These are phyloP conservation scores for Penicillium turbatum DNA, from an alignment of 495 filamentous ascomycete species.

Conservation along the genomic window DNA sequence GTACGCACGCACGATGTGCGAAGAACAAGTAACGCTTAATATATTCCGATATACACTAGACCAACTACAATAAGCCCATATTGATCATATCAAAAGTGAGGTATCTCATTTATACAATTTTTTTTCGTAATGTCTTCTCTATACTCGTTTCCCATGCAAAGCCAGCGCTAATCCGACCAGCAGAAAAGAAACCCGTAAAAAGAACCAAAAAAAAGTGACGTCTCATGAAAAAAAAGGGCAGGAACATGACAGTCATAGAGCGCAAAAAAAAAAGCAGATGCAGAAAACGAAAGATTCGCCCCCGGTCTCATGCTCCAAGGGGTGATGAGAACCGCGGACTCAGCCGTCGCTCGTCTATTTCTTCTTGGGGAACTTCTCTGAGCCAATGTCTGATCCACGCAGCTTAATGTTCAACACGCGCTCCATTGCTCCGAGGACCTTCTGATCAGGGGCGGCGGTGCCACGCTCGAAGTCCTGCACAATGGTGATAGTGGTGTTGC, in stretches of 20 bases:
- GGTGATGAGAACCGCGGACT: constrained; percentile 27
- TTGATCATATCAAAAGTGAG: constrained; percentile 7
- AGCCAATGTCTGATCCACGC: constrained; percentile 70
- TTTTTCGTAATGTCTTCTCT: constrained; percentile 25
- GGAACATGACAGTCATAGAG: constrained; percentile 27
- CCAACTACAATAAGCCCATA: not conserved
- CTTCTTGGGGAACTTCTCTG: constrained; percentile 71
- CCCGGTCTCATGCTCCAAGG: constrained; percentile 13
- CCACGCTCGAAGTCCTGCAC: constrained; percentile 85
- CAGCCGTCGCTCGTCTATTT: constrained; percentile 41
- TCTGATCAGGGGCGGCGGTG: constrained; percentile 76
- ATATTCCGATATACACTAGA: not conserved
- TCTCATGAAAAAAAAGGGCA: constrained; percentile 5
- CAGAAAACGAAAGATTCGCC: constrained; percentile 22
- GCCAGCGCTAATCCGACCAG: constrained; percentile 40
- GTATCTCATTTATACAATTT: constrained; percentile 28
- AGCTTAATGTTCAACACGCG: constrained; percentile 81
- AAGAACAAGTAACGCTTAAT: no score
- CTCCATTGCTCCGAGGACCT: constrained; percentile 76
- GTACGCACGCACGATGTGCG: no score
- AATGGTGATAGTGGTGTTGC: constrained; percentile 76
- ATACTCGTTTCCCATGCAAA: constrained; percentile 30
- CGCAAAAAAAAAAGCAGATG: constrained; percentile 13
- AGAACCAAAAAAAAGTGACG: constrained; percentile 10
- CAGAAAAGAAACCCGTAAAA: constrained; percentile 27